These are phyloP conservation scores for Arabidopsis arenosa DNA, from an alignment of 345 rosid species.

Conservation along the genomic window DNA sequence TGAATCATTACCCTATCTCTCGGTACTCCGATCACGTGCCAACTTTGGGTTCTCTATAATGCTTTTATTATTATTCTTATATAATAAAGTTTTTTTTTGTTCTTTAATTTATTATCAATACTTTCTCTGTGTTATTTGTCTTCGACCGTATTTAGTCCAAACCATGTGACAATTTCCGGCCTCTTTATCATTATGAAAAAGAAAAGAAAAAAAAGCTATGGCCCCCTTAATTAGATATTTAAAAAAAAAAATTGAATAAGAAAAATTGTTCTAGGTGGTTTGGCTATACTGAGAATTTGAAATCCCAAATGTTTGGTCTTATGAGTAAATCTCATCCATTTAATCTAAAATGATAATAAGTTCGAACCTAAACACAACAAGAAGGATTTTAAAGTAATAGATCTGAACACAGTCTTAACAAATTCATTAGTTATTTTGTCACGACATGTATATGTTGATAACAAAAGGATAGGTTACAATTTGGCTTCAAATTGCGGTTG, in stretches of 20 bases:
- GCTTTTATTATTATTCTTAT: neutral
- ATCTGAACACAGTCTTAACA: neutral
- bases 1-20: slow-evolving; percentile 38
- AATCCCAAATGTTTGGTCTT: neutral
- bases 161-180: slow-evolving; percentile 37
- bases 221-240: neutral
- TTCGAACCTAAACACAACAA: neutral
- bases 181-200: slow-evolving; percentile 24
- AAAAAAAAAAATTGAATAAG: too few relatives aligned
- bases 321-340: neutral
- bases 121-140: slow-evolving; percentile 17
- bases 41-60: slow-evolving; percentile 50
- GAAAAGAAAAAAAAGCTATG: neutral
- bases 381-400: neutral
- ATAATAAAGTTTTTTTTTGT: neutral
- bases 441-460: neutral
- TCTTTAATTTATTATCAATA: slow-evolving; percentile 3
- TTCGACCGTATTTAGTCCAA: slow-evolving; percentile 37
- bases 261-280: neutral
- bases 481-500: neutral
- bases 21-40: slow-evolving; percentile 62
- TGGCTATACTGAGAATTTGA: neutral
- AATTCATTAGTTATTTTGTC: neutral
- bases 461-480: neutral
- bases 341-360: neutral